Percentiles rank a stretch among this genome's conserved stretches.
Conservation (phyloP, 805 yeast species). For the Barnettozyma vustinii region DNA sequence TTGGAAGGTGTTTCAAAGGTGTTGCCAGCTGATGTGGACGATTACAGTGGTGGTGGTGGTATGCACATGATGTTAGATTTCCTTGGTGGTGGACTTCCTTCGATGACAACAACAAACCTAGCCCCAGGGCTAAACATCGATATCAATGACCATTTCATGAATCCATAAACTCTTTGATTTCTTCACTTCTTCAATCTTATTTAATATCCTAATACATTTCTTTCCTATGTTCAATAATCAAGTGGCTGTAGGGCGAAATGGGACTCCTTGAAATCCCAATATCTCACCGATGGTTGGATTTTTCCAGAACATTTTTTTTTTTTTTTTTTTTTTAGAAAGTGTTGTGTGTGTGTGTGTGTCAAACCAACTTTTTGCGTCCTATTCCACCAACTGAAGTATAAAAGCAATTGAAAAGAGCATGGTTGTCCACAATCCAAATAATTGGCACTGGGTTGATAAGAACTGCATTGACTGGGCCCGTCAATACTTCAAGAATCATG, state of each 20-base stretch:
- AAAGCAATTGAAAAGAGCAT: slow-evolving; percentile 31
- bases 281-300: neutral
- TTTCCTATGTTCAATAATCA: neutral
- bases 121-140: slow-evolving; percentile 25
- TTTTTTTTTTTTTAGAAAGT: neutral
- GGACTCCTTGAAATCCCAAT: neutral
- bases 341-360: neutral
- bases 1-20: slow-evolving; percentile 87
- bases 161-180: slow-evolving; percentile 13
- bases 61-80: slow-evolving; percentile 90
- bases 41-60: slow-evolving; percentile 85
- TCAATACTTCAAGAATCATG: slow-evolving; percentile 59
- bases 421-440: slow-evolving; percentile 96
- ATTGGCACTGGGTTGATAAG: slow-evolving; percentile 99
- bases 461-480: slow-evolving; percentile 92
- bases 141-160: slow-evolving; percentile 25
- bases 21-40: slow-evolving; percentile 87
- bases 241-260: neutral
- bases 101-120: slow-evolving; percentile 39
- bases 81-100: slow-evolving; percentile 61
- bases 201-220: neutral
- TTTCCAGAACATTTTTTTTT: slow-evolving; percentile 3
- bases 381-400: neutral
- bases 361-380: neutral
- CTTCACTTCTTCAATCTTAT: neutral